A percentile compares a stretch with the other conserved stretches of the same genome.
Conservation (phyloP, 495 filamentous ascomycete genomes). For the Penicillium fimorum region DNA sequence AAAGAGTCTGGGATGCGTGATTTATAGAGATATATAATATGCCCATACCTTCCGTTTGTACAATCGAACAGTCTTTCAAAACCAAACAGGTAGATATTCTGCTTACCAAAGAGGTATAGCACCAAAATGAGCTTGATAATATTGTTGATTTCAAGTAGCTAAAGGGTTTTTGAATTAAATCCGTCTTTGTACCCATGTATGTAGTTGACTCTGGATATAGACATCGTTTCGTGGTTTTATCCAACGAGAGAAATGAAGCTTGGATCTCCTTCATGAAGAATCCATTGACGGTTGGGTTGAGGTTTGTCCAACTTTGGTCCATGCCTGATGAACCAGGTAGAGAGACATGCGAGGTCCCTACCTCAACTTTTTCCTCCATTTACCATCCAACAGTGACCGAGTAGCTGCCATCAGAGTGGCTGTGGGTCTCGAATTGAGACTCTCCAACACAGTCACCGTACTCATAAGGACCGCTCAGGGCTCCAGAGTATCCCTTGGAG, state of each 20-base stretch:
- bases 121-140: not conserved
- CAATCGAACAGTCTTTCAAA: not conserved
- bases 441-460: conserved; percentile 34
- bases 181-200: not conserved
- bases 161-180: not conserved
- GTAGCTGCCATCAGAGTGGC: conserved; percentile 10
- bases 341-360: not conserved
- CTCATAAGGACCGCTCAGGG: conserved; percentile 24
- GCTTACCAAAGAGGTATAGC: not conserved
- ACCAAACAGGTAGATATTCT: not conserved
- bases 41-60: too few species aligned
- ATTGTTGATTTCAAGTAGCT: not conserved
- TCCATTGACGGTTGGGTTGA: not conserved
- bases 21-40: too few species aligned
- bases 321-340: not conserved
- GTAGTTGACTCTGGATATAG: not conserved
- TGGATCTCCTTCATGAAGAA: not conserved
- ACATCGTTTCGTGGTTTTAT: not conserved
- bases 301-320: not conserved
- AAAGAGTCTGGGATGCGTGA: too few species aligned
- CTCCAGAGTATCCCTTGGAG: conserved; percentile 12
- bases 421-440: conserved; percentile 17
- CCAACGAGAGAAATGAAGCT: not conserved
- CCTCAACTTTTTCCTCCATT: not conserved
- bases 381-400: conserved; percentile 27